These are phyloP conservation scores for Thalassiosira ordinaria DNA, from an alignment of 352 stramenopile genomes.

Conservation along the genomic window DNA sequence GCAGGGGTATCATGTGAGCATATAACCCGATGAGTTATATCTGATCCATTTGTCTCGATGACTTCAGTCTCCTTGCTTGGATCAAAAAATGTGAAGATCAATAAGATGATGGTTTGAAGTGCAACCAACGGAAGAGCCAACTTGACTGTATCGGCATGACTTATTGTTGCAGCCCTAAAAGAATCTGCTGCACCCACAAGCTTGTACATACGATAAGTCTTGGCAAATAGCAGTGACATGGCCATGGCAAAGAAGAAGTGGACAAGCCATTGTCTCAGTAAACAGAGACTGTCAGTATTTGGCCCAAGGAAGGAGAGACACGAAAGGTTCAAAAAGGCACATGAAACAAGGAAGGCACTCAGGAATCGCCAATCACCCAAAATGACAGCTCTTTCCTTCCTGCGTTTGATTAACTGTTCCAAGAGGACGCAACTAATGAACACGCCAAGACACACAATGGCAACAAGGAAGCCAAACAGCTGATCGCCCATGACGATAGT, in stretches of 20 bases:
- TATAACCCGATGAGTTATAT: conserved; percentile 18
- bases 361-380: conserved; percentile 62
- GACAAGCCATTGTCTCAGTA: conserved; percentile 53
- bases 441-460: conserved; percentile 24
- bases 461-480: conserved; percentile 27
- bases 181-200: conserved; percentile 33
- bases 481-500: conserved; percentile 30
- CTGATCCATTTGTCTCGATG: conserved; percentile 21
- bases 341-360: conserved; percentile 54
- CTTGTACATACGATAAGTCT: conserved; percentile 59
- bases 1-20: conserved; percentile 40
- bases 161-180: conserved; percentile 28
- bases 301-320: conserved; percentile 40
- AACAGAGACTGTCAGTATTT: conserved; percentile 45
- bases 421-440: conserved; percentile 43
- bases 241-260: conserved; percentile 49
- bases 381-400: conserved; percentile 33
- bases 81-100: conserved; percentile 61
- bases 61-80: conserved; percentile 33
- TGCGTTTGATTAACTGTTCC: conserved; percentile 29
- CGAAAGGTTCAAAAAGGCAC: conserved; percentile 42
- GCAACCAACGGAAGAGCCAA: conserved; percentile 55
- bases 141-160: conserved; percentile 32
- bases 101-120: conserved; percentile 38
- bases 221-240: conserved; percentile 54